Conservation (phyloP, 805 yeast species). For the Myxozyma monticola region DNA sequence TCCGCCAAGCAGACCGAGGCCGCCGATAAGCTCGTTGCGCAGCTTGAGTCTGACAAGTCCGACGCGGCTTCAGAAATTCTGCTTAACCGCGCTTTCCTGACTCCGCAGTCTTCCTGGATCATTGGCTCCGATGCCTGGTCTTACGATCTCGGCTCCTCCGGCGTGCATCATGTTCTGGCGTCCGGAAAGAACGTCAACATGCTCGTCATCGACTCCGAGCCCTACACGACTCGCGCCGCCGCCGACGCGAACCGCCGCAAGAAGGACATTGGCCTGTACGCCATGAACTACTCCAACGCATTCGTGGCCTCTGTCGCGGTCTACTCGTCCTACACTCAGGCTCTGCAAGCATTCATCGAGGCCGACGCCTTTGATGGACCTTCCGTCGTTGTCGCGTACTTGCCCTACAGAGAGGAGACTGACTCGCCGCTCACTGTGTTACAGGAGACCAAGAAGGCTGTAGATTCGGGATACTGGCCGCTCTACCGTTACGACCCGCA, state of each 20-base stretch:
- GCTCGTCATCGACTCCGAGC: slow-evolving; percentile 84
- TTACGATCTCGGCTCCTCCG: slow-evolving; percentile 86
- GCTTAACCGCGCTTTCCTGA: slow-evolving; percentile 48
- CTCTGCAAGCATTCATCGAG: slow-evolving; percentile 81
- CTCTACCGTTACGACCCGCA: slow-evolving; percentile 80
- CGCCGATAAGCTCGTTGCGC: slow-evolving; percentile 36
- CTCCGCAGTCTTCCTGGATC: slow-evolving; percentile 66
- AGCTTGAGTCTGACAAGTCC: slow-evolving; percentile 41
- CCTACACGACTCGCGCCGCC: slow-evolving; percentile 47
- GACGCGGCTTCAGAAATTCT: slow-evolving; percentile 50
- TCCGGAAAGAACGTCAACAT: slow-evolving; percentile 77
- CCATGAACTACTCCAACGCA: slow-evolving; percentile 86
- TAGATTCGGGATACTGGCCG: slow-evolving; percentile 96
- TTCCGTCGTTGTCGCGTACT: slow-evolving; percentile 83
- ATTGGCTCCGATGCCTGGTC: slow-evolving; percentile 96
- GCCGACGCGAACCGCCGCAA: slow-evolving; percentile 51
- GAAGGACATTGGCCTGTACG: slow-evolving; percentile 90
- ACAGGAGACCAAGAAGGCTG: slow-evolving; percentile 84
- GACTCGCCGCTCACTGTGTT: slow-evolving; percentile 68
- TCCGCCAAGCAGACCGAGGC: slow-evolving; percentile 33
- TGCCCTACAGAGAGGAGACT: slow-evolving; percentile 66
- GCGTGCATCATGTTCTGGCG: slow-evolving; percentile 80
- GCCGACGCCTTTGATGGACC: slow-evolving; percentile 92
- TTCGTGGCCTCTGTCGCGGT: slow-evolving; percentile 95
- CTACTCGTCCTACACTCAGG: slow-evolving; percentile 90